phyloP scores from a whole-genome alignment of 2,329 filamentous ascomycete species.

The Raffaelea ambrosiae region DNA sequence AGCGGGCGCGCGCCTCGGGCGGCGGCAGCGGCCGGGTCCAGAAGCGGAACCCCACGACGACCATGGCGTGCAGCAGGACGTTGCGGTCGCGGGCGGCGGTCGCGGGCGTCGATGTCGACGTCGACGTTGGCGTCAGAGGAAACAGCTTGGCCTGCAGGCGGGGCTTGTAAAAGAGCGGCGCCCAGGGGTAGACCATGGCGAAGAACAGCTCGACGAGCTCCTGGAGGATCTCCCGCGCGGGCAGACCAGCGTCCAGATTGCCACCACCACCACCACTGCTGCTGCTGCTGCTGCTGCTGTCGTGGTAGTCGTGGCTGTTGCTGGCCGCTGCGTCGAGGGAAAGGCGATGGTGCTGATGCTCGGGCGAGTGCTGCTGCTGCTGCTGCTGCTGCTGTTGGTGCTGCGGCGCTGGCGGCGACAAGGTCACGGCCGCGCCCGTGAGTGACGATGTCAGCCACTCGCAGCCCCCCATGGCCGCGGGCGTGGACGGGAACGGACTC shows the following conservation, averaged over 20 bases:
- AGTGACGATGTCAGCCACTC: no score
- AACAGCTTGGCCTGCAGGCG: slow-evolving; percentile 2
- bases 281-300: no score
- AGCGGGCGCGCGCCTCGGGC: not conserved
- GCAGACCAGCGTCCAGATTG: slow-evolving; percentile 1
- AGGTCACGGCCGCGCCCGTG: no score
- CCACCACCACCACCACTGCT: not conserved
- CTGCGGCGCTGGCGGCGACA: no score
- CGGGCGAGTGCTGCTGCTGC: no score
- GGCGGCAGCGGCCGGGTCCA: slow-evolving; percentile 3
- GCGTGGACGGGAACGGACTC: no score
- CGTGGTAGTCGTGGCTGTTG: not conserved
- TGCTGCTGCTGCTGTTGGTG: no score
- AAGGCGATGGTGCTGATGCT: no score
- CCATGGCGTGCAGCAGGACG: slow-evolving; percentile 8
- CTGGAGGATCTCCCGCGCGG: slow-evolving; percentile 3
- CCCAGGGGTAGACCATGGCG: slow-evolving; percentile 8
- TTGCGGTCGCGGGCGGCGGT: slow-evolving; percentile 1
- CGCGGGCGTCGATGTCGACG: no score
- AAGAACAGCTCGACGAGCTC: slow-evolving; percentile 9
- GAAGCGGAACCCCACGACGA: slow-evolving; percentile 8
- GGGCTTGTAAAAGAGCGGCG: slow-evolving; percentile 8
- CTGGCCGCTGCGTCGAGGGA: no score
- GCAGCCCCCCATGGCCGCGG: no score
- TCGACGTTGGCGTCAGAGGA: no score